Conservation (phyloP, 495 filamentous ascomycete species). For the Neurospora tetrasperma region DNA sequence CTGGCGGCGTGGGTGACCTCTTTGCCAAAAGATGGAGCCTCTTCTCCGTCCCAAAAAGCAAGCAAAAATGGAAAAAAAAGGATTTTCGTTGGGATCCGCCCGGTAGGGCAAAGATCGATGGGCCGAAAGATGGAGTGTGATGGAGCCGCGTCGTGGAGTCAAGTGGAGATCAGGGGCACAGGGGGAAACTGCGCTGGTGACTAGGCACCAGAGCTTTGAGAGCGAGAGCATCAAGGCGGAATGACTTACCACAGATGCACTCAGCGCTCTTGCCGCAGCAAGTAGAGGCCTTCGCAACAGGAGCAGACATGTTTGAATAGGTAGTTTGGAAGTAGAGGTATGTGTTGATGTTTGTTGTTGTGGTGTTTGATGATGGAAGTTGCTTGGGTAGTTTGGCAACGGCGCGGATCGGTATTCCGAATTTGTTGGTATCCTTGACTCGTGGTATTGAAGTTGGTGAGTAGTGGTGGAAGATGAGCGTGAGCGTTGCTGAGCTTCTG, state of each 20-base stretch:
- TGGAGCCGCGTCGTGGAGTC: not conserved
- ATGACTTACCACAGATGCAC: slow-evolving; percentile 41
- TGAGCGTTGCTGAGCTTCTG: not conserved
- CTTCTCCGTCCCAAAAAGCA: not conserved
- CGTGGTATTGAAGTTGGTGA: not conserved
- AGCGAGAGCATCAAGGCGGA: not conserved
- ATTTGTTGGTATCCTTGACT: not conserved
- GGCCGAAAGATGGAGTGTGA: not conserved
- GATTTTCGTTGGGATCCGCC: not conserved
- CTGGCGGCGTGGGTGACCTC: not conserved
- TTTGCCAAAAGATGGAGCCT: not conserved
- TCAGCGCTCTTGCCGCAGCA: slow-evolving; percentile 42
- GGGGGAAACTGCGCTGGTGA: not conserved
- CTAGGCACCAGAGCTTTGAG: not conserved
- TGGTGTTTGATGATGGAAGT: slow-evolving; percentile 1
- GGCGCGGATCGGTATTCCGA: not conserved
- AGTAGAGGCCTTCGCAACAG: slow-evolving; percentile 24
- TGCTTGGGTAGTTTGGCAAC: not conserved
- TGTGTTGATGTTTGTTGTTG: not conserved
- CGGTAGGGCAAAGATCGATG: not conserved
- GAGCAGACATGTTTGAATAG: slow-evolving; percentile 12
- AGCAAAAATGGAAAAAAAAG: not conserved
- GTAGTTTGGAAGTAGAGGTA: not conserved
- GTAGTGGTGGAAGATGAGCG: not conserved
- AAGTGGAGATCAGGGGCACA: not conserved